Evolutionary conservation across 768 basidiomycete species (phyloP).

Genomic region (Naganishia randhawae): DNA sequence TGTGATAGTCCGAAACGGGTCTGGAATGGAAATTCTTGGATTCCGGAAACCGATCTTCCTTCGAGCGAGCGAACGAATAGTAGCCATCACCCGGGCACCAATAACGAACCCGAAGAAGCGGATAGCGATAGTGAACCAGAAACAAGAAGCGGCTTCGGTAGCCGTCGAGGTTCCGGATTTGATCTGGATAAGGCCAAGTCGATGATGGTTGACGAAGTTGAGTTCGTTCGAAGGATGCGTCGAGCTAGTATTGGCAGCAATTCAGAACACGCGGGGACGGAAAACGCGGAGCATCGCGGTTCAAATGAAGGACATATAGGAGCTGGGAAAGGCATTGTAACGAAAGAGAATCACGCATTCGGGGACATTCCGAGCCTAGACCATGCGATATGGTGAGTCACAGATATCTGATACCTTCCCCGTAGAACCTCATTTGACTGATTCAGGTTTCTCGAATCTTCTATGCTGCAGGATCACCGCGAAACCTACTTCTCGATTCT

Average conservation of each 20-base stretch:
- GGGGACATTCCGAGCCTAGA: not conserved
- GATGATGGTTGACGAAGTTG: slow-evolving; percentile 21
- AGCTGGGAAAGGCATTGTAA: not conserved
- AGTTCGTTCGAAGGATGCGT: slow-evolving; percentile 12
- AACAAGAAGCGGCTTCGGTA: not conserved
- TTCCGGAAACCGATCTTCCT: not conserved
- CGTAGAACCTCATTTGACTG: not conserved
- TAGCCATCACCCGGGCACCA: not conserved
- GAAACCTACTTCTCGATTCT: not conserved
- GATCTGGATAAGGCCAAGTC: slow-evolving; percentile 2
- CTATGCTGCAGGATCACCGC: slow-evolving; percentile 1
- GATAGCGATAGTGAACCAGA: not conserved
- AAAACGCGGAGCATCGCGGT: not conserved
- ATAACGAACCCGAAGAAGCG: not conserved
- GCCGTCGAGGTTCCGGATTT: not conserved
- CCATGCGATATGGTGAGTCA: slow-evolving; percentile 10
- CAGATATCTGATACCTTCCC: not conserved
- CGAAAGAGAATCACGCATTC: not conserved
- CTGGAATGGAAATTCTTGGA: slow-evolving; percentile 7
- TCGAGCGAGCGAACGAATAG: not conserved
- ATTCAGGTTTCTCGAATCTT: not conserved
- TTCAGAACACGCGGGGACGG: not conserved
- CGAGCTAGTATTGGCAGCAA: not conserved
- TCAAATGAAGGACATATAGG: not conserved
- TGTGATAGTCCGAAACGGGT: not conserved